Conservation (phyloP, 2,329 filamentous ascomycete species). For the Fusarium camptoceras region DNA sequence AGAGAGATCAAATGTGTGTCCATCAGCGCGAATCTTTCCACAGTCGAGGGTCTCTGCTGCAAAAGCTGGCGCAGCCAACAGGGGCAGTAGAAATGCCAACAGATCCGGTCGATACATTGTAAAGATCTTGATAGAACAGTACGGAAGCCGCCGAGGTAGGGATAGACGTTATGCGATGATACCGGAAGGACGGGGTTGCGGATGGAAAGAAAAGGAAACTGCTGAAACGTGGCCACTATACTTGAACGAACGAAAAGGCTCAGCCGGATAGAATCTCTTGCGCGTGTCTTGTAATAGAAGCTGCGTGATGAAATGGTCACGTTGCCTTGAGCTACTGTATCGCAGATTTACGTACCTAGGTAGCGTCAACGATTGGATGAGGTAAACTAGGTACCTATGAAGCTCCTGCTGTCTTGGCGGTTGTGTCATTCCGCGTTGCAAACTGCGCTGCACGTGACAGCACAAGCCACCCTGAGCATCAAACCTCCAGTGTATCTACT, state of each 20-base stretch:
- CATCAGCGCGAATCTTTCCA: constrained; percentile 69
- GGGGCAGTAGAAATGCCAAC: constrained; percentile 53
- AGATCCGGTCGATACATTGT: constrained; percentile 57
- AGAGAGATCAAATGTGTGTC: constrained; percentile 72
- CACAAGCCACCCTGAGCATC: constrained; percentile 5
- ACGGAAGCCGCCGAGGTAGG: constrained; percentile 11
- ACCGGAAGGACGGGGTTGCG: constrained; percentile 4
- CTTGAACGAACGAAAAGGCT: constrained; percentile 3
- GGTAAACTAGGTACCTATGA: constrained; percentile 27
- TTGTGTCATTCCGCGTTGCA: constrained; percentile 49
- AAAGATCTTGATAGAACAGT: constrained; percentile 22
- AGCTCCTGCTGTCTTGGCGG: constrained; percentile 43
- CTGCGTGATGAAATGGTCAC: constrained; percentile 46
- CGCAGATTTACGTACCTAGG: constrained; percentile 29
- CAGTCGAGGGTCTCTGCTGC: constrained; percentile 69
- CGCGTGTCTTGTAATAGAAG: constrained; percentile 23
- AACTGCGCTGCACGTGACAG: constrained; percentile 48
- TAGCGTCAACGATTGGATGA: constrained; percentile 40
- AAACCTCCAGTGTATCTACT: background rate
- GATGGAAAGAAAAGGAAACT: constrained; percentile 16
- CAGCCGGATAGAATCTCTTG: background rate
- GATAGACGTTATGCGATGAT: constrained; percentile 5
- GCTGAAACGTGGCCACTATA: background rate
- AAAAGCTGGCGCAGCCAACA: constrained; percentile 54
- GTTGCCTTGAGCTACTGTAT: constrained; percentile 45